Evolutionary conservation across 192 early-diverging fungal species (phyloP).

Genomic region (Rhizoclosmatium globosum): DNA sequence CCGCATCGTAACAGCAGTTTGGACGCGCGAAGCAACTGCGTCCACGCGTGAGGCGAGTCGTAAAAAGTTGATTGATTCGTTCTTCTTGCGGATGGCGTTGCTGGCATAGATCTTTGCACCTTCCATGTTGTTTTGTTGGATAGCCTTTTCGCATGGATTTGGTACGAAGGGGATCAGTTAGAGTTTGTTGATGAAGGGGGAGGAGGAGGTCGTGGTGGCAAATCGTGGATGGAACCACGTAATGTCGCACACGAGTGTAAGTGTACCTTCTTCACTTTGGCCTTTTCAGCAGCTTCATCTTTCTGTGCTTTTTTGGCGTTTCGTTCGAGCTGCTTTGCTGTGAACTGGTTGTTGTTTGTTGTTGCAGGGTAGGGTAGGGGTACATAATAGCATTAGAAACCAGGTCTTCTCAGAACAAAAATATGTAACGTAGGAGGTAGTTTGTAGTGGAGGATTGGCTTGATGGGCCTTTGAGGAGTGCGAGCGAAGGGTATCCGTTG

Average conservation of each 20-base stretch:
- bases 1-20: constrained; percentile 95
- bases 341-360: constrained; percentile 66
- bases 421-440: not conserved
- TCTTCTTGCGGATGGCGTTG: constrained; percentile 98
- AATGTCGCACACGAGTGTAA: not conserved
- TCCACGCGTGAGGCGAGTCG: constrained; percentile 91
- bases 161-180: not conserved
- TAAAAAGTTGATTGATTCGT: constrained; percentile 88
- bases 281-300: constrained; percentile 82
- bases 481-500: not conserved
- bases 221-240: not conserved
- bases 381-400: not conserved
- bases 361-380: not conserved
- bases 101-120: constrained; percentile 93
- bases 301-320: constrained; percentile 87
- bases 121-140: constrained; percentile 92
- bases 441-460: not conserved
- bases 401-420: not conserved
- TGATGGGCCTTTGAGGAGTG: not conserved
- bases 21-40: constrained; percentile 88
- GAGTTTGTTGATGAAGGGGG: not conserved
- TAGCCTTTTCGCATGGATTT: constrained; percentile 63
- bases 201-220: not conserved
- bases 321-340: constrained; percentile 86
- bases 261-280: constrained; percentile 86